Evolutionary conservation across 2,329 filamentous ascomycete genomes (phyloP).

Genomic region (Stachybotrys chlorohalonatus): DNA sequence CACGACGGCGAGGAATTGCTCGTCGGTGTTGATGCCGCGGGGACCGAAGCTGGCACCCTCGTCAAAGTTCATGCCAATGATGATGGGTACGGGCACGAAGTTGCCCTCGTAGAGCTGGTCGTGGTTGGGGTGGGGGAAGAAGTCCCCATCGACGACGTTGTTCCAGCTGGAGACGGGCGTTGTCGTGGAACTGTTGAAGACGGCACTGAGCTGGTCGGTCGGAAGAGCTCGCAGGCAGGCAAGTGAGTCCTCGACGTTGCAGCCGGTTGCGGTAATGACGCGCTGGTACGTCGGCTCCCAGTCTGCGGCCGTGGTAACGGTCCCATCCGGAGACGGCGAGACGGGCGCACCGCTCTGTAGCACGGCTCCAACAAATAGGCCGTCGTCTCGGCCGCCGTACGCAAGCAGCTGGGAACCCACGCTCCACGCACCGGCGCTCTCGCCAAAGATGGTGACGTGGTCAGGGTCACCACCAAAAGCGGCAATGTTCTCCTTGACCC

Average conservation of each 20-base stretch:
- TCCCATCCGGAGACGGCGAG: neutral
- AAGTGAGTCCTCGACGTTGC: slow-evolving; percentile 9
- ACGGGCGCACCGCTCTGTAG: neutral
- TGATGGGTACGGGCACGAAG: slow-evolving; percentile 54
- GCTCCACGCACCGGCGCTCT: neutral
- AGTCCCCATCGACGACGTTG: slow-evolving; percentile 21
- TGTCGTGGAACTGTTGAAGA: slow-evolving; percentile 10
- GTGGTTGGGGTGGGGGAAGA: slow-evolving; percentile 28
- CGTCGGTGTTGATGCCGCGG: slow-evolving; percentile 40
- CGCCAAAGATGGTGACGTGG: neutral
- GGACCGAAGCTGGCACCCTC: slow-evolving; percentile 48
- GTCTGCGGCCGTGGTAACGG: neutral
- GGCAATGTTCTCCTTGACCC: slow-evolving; percentile 1
- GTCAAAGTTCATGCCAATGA: slow-evolving; percentile 53
- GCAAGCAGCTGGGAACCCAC: neutral
- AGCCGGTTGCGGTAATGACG: slow-evolving; percentile 2
- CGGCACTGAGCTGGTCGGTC: slow-evolving; percentile 13
- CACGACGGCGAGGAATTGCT: slow-evolving; percentile 36
- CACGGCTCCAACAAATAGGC: neutral
- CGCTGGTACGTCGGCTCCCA: neutral
- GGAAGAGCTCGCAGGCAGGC: slow-evolving; percentile 15
- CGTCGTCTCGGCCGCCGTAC: neutral
- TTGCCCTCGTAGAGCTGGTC: slow-evolving; percentile 43
- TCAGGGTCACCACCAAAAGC: neutral
- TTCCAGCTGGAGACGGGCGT: slow-evolving; percentile 10